Evolutionary conservation across 2,329 filamentous ascomycete species (phyloP).

Genomic region (Biscogniauxia marginata): DNA sequence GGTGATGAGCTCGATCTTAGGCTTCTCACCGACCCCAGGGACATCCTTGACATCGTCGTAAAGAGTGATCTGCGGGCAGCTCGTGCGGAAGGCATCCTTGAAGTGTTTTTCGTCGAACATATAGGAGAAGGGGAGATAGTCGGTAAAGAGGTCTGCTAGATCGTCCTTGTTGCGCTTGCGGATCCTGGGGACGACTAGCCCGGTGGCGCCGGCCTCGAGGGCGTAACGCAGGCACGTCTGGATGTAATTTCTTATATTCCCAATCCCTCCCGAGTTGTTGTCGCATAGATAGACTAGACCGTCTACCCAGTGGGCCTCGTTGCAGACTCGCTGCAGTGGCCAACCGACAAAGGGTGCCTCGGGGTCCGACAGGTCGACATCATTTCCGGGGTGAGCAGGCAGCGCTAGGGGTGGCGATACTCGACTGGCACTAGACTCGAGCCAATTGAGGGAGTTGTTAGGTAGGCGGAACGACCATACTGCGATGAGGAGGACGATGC

Average conservation of each 20-base stretch:
- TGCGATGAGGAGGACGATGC: slow-evolving; percentile 30
- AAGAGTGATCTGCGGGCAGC: slow-evolving; percentile 44
- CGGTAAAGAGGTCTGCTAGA: slow-evolving; percentile 42
- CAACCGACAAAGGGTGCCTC: slow-evolving; percentile 45
- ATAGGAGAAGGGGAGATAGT: slow-evolving; percentile 41
- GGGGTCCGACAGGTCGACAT: slow-evolving; percentile 37
- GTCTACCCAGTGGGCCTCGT: slow-evolving; percentile 40
- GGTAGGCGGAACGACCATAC: slow-evolving; percentile 30
- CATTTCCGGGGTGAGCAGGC: slow-evolving; percentile 12
- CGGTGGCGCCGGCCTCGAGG: slow-evolving; percentile 47
- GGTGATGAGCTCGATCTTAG: slow-evolving; percentile 39
- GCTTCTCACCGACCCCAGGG: slow-evolving; percentile 33
- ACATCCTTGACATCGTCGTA: slow-evolving; percentile 39
- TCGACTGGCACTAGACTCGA: slow-evolving; percentile 15
- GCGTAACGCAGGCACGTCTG: slow-evolving; percentile 50
- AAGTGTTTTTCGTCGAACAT: slow-evolving; percentile 50
- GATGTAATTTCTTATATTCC: slow-evolving; percentile 51
- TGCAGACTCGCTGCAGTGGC: slow-evolving; percentile 44
- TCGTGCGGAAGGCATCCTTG: slow-evolving; percentile 33
- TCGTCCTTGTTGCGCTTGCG: slow-evolving; percentile 41
- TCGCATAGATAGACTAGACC: slow-evolving; percentile 48
- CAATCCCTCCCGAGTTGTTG: slow-evolving; percentile 51
- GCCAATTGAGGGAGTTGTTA: slow-evolving; percentile 19
- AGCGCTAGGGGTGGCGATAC: slow-evolving; percentile 7
- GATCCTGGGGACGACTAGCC: slow-evolving; percentile 45